These are phyloP conservation scores for Phoma herbarum DNA, from an alignment of 2,329 filamentous ascomycete genomes.

Conservation along the genomic window DNA sequence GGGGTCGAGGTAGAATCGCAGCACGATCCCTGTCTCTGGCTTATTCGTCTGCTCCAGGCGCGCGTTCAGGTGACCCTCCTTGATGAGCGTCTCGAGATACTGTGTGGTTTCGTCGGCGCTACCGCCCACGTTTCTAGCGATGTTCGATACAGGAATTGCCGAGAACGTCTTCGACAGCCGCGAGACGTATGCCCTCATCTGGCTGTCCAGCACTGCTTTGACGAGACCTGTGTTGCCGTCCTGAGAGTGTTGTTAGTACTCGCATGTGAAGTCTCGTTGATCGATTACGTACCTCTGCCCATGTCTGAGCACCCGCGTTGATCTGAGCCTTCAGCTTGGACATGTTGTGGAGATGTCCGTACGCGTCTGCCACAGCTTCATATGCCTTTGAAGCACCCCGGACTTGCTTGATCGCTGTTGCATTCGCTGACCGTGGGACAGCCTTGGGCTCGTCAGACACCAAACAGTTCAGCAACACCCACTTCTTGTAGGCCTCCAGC, in stretches of 20 bases:
- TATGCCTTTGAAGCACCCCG: constrained; percentile 73
- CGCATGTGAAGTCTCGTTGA: background rate
- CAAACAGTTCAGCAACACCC: constrained; percentile 80
- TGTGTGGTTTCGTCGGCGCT: constrained; percentile 61
- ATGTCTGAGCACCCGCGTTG: constrained; percentile 66
- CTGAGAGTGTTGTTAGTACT: constrained; percentile 42
- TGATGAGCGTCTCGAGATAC: constrained; percentile 64
- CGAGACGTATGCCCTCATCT: constrained; percentile 78
- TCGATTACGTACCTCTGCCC: constrained; percentile 61
- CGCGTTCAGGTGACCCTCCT: constrained; percentile 60
- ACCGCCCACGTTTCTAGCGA: constrained; percentile 61
- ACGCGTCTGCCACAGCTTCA: constrained; percentile 72
- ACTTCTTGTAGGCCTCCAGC: constrained; percentile 92
- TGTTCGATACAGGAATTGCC: constrained; percentile 65
- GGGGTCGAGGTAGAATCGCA: constrained; percentile 61
- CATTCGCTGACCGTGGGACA: constrained; percentile 66
- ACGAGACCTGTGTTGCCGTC: constrained; percentile 80
- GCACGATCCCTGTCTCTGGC: constrained; percentile 54
- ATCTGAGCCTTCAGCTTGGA: constrained; percentile 70
- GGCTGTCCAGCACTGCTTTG: constrained; percentile 72
- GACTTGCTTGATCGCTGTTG: constrained; percentile 64
- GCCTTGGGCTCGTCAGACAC: constrained; percentile 66
- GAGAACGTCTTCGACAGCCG: constrained; percentile 77
- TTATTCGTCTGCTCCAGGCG: constrained; percentile 56
- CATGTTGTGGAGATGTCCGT: constrained; percentile 60